A percentile compares a stretch with the other conserved stretches of the same genome.
phyloP scores from a whole-genome alignment of 306 rosid species.

The Medicago truncatula region DNA sequence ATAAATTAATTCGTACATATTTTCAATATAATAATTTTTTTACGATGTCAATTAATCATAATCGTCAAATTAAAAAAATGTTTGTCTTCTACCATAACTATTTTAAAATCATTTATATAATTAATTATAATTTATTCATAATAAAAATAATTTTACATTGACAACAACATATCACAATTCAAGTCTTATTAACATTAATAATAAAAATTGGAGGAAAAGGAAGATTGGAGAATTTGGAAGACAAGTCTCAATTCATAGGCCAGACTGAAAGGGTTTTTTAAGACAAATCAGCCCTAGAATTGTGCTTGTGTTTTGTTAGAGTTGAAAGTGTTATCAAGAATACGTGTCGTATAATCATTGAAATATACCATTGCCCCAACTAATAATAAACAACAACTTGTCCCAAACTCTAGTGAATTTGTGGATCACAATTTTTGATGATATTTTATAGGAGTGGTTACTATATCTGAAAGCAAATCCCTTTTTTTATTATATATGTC shows the following conservation, averaged over 20 bases:
- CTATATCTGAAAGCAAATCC: slow-evolving; percentile 26
- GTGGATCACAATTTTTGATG: slow-evolving; percentile 47
- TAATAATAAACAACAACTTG: slow-evolving; percentile 34
- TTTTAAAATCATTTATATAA: too few species aligned
- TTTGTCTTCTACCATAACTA: too few species aligned
- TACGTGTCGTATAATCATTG: slow-evolving; percentile 29
- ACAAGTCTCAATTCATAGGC: background rate
- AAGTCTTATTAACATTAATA: background rate
- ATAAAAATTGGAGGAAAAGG: background rate
- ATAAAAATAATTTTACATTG: too few species aligned
- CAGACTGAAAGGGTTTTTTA: slow-evolving; percentile 23
- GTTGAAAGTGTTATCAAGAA: slow-evolving; percentile 31
- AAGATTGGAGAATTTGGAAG: background rate
- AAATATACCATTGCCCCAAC: slow-evolving; percentile 38
- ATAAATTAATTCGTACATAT: too few species aligned
- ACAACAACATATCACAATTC: too few species aligned
- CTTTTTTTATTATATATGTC: background rate
- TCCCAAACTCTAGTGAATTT: slow-evolving; percentile 27
- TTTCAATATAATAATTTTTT: too few species aligned
- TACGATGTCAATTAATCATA: too few species aligned
- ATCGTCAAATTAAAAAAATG: too few species aligned
- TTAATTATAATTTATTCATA: too few species aligned
- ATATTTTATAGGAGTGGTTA: background rate
- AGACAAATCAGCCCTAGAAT: slow-evolving; percentile 28
- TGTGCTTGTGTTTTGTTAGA: slow-evolving; percentile 13